Base-by-base conservation (phyloP, 805 yeast species). In the Ogataea neopini region DNA sequence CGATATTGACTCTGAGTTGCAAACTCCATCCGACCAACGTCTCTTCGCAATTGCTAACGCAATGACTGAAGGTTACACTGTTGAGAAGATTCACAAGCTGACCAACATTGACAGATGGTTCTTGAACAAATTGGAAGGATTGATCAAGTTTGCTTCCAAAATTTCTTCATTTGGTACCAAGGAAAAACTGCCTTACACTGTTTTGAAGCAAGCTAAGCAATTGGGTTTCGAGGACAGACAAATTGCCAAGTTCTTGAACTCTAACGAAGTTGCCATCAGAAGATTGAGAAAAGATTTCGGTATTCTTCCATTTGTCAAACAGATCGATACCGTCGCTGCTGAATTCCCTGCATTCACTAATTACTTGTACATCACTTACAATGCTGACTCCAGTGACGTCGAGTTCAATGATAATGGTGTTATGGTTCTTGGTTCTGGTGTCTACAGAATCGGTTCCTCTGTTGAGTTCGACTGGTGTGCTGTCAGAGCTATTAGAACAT, bases 401-500 rank as follows among this genome's bases (percentile, higher is more conserved):
- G 66, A 75, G n/a, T 94, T 92, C 64, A 83, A 90, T 57, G 97
- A 92, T 56, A 83, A 90, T 55, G 97, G 97, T 68, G 85, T 87
- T 43, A 88, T 92, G 87, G 99, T 92, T 36, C 76, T 92, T 50
- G 98, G 98, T 57, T 90, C 97, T 4, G 99, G 99, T 79, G 99
- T 94, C 38, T 92, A 92, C 79, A 84, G 99, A 75, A 92, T 92
- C 66, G 99, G 99, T 61, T 94, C 98, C 5, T 92, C 98, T 25
- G 99, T 92, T 52, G 99, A 92, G 72, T 92, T 92, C 66, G 99
- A 92, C 74, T 92, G 98, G 97, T 92, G 99, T 82, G 98, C 98
- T 40, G 99, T 92, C 49, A 81, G 96, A 56, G 94, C 98, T 40
- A 94, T 90, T 54, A 83, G 98, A 73, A 89, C 98, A 34, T 77